Percentiles rank a stretch among this genome's conserved stretches.
These are phyloP conservation scores for Mitragyna speciosa DNA, from an alignment of 257 asterid species.

Conservation along the genomic window DNA sequence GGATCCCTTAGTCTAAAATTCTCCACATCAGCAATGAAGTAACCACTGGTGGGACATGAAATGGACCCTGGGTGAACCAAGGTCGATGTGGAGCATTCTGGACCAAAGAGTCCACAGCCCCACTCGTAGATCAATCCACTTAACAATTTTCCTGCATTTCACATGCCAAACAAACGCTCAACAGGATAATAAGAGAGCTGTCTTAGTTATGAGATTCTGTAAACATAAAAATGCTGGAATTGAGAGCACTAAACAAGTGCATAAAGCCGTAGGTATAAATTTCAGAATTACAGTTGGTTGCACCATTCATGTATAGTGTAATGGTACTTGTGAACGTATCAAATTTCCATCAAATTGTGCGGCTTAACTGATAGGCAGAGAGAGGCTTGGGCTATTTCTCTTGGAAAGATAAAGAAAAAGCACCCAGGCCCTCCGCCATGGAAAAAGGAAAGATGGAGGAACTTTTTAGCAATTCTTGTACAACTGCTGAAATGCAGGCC, in stretches of 20 bases:
- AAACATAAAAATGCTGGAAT: neutral
- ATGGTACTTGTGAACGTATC: neutral
- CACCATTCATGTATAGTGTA: neutral
- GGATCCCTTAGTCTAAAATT: too few species aligned
- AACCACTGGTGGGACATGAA: too few species aligned
- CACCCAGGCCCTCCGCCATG: neutral
- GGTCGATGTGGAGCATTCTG: too few species aligned
- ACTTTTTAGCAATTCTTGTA: neutral
- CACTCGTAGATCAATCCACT: too few species aligned
- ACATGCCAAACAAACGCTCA: too few species aligned
- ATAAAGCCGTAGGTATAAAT: neutral
- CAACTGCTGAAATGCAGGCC: neutral
- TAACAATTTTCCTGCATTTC: too few species aligned
- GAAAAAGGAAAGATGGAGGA: too few species aligned
- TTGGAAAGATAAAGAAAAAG: neutral
- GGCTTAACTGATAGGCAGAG: neutral
- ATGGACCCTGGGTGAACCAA: too few species aligned
- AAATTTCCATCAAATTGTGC: neutral
- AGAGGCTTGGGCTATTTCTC: neutral
- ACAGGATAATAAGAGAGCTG: neutral
- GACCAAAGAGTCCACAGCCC: too few species aligned
- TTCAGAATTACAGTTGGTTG: neutral
- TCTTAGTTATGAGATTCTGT: neutral
- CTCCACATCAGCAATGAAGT: too few species aligned
- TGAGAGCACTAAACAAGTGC: neutral